Percentiles rank a stretch among this genome's conserved stretches.
These are phyloP conservation scores for Saitozyma podzolica DNA, from an alignment of 768 basidiomycete genomes.

Conservation along the genomic window DNA sequence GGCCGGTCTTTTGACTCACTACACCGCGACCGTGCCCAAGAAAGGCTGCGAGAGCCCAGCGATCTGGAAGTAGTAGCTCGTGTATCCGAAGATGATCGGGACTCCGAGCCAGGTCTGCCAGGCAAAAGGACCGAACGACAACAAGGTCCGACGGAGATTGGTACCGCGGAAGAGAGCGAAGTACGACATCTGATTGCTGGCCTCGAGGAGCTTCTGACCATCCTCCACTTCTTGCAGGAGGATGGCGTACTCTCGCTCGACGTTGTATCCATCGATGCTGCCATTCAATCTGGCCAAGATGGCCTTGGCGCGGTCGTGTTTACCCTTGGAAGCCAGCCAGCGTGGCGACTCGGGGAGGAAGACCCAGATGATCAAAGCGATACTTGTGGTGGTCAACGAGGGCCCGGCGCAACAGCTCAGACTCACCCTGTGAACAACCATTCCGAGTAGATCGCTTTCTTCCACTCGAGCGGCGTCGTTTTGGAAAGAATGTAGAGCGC, in stretches of 20 bases:
- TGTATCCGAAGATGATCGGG: constrained; percentile 16
- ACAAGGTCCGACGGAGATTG: constrained; percentile 17
- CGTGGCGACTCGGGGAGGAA: constrained; percentile 15
- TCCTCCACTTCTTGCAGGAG: constrained; percentile 4
- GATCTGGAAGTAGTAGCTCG: constrained; percentile 20
- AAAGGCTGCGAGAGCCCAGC: constrained; percentile 22
- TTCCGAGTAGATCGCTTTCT: constrained; percentile 6
- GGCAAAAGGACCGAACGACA: constrained; percentile 11
- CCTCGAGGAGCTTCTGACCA: neutral
- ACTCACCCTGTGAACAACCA: constrained; percentile 1
- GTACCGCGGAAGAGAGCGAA: constrained; percentile 14
- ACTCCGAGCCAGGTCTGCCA: constrained; percentile 13
- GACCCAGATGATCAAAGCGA: constrained; percentile 7
- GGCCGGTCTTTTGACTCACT: neutral
- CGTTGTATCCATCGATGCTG: constrained; percentile 4
- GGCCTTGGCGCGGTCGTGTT: constrained; percentile 4
- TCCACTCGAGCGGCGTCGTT: neutral
- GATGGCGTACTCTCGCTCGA: constrained; percentile 8
- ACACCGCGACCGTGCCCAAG: constrained; percentile 12
- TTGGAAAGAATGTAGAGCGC: constrained; percentile 1
- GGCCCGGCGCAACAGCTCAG: neutral
- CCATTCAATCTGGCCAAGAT: constrained; percentile 3
- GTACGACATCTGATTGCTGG: neutral
- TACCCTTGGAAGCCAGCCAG: constrained; percentile 2
- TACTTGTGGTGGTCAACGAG: neutral